Evolutionary conservation across 495 filamentous ascomycete species (phyloP).

Genomic region (Neurospora sp.): DNA sequence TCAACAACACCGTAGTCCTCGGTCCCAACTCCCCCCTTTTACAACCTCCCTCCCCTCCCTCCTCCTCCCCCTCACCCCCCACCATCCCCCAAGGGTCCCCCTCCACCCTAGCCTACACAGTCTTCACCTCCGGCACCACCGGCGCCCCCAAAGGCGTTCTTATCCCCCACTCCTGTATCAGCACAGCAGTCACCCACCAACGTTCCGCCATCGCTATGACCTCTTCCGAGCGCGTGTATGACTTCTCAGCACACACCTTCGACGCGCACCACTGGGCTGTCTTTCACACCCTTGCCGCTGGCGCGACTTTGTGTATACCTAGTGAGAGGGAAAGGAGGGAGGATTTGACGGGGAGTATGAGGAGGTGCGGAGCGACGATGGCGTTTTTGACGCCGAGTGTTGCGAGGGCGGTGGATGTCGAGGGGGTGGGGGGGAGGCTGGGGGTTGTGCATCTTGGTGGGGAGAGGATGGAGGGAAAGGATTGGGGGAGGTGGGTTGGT

Average conservation of each 20-base stretch:
- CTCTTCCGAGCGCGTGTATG: constrained; percentile 32
- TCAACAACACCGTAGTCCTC: not conserved
- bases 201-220: constrained; percentile 9
- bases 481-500: not conserved
- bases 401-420: constrained; percentile 16
- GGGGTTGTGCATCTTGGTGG: constrained; percentile 31
- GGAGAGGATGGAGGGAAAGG: constrained; percentile 7
- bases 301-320: constrained; percentile 18
- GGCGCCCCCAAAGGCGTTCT: constrained; percentile 34
- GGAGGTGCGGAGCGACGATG: constrained; percentile 16
- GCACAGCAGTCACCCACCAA: constrained; percentile 31
- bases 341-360: constrained; percentile 19
- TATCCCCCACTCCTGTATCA: constrained; percentile 31
- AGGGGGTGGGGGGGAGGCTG: too few species aligned
- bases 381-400: constrained; percentile 39
- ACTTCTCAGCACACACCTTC: constrained; percentile 55
- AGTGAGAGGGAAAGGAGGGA: constrained; percentile 23
- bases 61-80: not conserved
- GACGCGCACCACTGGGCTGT: constrained; percentile 39
- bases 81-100: not conserved
- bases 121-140: constrained; percentile 46
- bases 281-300: not conserved
- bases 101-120: constrained; percentile 38
- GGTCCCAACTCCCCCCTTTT: not conserved
- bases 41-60: not conserved